Evolutionary conservation across 148 eudicot species (phyloP), one percentile per base, ranked within the genome.

Genomic region (Camellia lanceoleosa): DNA sequence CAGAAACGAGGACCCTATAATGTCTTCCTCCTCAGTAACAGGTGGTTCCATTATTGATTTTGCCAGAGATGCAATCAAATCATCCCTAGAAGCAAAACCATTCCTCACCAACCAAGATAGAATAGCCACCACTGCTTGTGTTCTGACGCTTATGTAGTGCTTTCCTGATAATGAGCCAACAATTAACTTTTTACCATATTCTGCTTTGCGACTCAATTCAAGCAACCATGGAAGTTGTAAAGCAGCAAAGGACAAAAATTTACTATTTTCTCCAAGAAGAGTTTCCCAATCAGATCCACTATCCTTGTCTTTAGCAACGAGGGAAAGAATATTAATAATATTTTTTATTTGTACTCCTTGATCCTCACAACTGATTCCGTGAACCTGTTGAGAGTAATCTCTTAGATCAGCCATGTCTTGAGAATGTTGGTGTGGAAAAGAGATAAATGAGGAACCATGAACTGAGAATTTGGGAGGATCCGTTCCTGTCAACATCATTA

Each of bases 191-290:
- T 93, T 87, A 58, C 82, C 93, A 83, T 73, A 71, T 82, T 90
- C 94, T 76, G 85, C 80, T 73, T 83, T 87, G 71, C 73, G 81
- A 86, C 89, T 82, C 82, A 94, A 83, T 75, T 92, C 89, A 74
- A 91, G 86, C 86, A 97, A 86, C 99, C 99, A 97, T 78, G 98
- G 99, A 85, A 97, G 98, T 78, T 85, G 88, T 80, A 87, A 82
- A 84, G 87, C 87, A 73, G 94, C 94, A 87, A 94, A 94, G 65
- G 97, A 87, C 68, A 82, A 62, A 58, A 90, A 68, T 83, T 97
- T 97, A 61, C 88, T 85, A 80, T 92, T 91, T 58, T 92, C 98
- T 56, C 60, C 82, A 51, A 96, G 81, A 44, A 91, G 64, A 83
- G 89, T 87, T 78, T 91, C 94, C 92, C 91, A 91, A 76, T 81